phyloP scores from a whole-genome alignment of 495 filamentous ascomycete genomes.

The Hyphodiscus hymeniophilus region DNA sequence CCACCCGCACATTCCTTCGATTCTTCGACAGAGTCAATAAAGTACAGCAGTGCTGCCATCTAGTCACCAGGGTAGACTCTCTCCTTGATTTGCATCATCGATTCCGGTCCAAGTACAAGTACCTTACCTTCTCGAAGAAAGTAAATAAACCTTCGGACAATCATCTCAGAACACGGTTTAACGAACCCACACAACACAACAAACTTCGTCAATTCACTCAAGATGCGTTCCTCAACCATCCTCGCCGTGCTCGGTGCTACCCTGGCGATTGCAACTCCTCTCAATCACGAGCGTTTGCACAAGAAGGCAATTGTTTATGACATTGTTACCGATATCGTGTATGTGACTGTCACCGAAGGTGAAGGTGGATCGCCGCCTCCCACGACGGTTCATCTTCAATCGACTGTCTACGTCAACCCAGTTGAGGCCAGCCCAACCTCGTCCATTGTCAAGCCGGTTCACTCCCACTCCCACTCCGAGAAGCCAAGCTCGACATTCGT shows the following conservation, averaged over 20 bases:
- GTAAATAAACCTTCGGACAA: slow-evolving; percentile 11
- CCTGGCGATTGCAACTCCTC: slow-evolving; percentile 50
- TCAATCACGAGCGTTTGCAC: slow-evolving; percentile 32
- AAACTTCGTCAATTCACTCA: slow-evolving; percentile 21
- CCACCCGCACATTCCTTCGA: slow-evolving; percentile 20
- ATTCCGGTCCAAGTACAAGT: slow-evolving; percentile 9
- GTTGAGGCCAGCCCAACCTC: not conserved
- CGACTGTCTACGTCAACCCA: slow-evolving; percentile 9
- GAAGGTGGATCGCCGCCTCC: slow-evolving; percentile 20
- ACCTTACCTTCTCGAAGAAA: slow-evolving; percentile 15
- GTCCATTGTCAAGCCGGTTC: slow-evolving; percentile 1
- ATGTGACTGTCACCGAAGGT: slow-evolving; percentile 48
- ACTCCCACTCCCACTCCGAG: slow-evolving; percentile 5
- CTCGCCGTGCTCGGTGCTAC: slow-evolving; percentile 54
- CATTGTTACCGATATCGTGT: slow-evolving; percentile 48
- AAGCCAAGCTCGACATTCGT: slow-evolving; percentile 5
- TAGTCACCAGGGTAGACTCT: slow-evolving; percentile 18
- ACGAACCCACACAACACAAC: slow-evolving; percentile 8
- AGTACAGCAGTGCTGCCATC: slow-evolving; percentile 23
- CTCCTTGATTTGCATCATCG: not conserved
- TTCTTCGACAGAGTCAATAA: slow-evolving; percentile 26
- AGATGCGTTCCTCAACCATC: slow-evolving; percentile 64
- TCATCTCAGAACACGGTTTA: slow-evolving; percentile 7
- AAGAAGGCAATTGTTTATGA: slow-evolving; percentile 45
- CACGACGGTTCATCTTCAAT: slow-evolving; percentile 8